Conservation (phyloP, 768 basidiomycete genomes). For the Tylopilus sp. region DNA sequence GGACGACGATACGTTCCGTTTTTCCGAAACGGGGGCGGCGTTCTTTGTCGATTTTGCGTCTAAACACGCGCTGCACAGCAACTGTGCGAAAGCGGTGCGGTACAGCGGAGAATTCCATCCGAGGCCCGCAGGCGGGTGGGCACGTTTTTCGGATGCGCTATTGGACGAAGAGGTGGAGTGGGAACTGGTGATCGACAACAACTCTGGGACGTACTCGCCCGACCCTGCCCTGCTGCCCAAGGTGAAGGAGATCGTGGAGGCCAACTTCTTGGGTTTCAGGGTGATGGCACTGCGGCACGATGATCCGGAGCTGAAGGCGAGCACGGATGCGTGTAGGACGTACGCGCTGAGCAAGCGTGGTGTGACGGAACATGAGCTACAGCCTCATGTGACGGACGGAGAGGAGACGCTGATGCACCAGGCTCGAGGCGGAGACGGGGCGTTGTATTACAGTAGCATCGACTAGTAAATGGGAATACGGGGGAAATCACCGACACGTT, state of each 20-base stretch:
- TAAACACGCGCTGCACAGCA: conserved; percentile 82
- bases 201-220: conserved; percentile 82
- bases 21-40: conserved; percentile 83
- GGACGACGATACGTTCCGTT: conserved; percentile 73
- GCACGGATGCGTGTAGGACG: conserved; percentile 61
- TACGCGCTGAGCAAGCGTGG: conserved; percentile 65
- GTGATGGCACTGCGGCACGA: conserved; percentile 53
- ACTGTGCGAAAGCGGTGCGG: conserved; percentile 62
- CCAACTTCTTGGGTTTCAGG: conserved; percentile 66
- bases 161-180: conserved; percentile 59
- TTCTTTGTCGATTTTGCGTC: conserved; percentile 86
- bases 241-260: conserved; percentile 60
- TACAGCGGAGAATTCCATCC: conserved; percentile 82
- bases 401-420: conserved; percentile 48
- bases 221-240: conserved; percentile 57
- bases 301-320: conserved; percentile 54
- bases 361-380: conserved; percentile 53
- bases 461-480: conserved; percentile 20
- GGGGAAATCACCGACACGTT: conserved; percentile 30
- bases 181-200: conserved; percentile 86
- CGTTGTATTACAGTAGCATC: neutral
- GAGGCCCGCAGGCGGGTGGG: conserved; percentile 67
- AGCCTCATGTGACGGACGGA: conserved; percentile 56
- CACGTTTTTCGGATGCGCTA: conserved; percentile 51
- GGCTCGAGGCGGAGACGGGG: conserved; percentile 14